Evolutionary conservation across 1,284 basidiomycete genomes (phyloP).

Genomic region (Sporisorium scitamineum): DNA sequence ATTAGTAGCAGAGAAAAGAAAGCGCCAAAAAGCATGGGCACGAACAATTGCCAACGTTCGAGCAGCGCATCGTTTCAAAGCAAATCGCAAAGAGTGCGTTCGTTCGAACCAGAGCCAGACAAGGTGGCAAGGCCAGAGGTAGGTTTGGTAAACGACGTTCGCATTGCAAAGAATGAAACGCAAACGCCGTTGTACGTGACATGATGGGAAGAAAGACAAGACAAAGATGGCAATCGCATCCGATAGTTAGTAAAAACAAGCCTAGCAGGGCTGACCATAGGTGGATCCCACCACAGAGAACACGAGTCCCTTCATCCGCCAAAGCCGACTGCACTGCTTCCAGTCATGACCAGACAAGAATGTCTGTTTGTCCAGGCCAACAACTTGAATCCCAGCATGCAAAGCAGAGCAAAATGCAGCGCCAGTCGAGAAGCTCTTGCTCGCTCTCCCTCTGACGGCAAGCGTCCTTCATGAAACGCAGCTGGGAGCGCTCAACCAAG

Average conservation of each 20-base stretch:
- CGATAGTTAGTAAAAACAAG: constrained; percentile 46
- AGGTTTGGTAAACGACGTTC: constrained; percentile 50
- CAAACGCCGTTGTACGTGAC: constrained; percentile 46
- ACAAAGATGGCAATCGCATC: constrained; percentile 43
- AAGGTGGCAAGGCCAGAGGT: constrained; percentile 11
- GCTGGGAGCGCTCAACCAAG: neutral
- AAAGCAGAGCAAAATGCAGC: neutral
- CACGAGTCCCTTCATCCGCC: constrained; percentile 4
- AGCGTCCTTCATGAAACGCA: neutral
- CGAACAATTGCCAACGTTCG: constrained; percentile 15
- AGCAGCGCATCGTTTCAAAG: constrained; percentile 41
- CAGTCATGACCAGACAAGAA: neutral
- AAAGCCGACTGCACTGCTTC: neutral
- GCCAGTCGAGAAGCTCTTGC: neutral
- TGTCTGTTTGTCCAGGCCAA: neutral
- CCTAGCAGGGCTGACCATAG: constrained; percentile 9
- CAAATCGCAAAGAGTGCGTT: constrained; percentile 13
- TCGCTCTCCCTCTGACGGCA: neutral
- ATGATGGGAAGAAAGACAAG: constrained; percentile 20
- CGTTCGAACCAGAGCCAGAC: constrained; percentile 22
- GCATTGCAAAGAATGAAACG: constrained; percentile 60
- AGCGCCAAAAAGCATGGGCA: constrained; percentile 16
- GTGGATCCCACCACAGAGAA: neutral
- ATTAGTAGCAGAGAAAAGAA: constrained; percentile 44
- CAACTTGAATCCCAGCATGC: neutral